Percentiles rank a stretch among this genome's conserved stretches.
phyloP scores from a whole-genome alignment of 2,329 filamentous ascomycete species.

The Verticillium zaregamsianum region DNA sequence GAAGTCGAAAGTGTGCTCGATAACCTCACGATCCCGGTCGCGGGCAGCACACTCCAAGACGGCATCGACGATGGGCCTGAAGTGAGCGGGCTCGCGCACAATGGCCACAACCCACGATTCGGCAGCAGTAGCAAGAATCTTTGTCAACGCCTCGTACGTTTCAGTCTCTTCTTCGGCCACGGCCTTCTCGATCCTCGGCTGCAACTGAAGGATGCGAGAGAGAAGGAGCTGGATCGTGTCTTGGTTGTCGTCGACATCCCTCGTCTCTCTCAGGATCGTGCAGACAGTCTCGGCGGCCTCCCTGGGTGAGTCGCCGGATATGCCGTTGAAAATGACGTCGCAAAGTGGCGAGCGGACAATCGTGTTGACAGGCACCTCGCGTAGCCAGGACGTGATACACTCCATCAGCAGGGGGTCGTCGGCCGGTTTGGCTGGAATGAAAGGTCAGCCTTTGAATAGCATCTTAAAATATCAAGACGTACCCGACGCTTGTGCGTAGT shows the following conservation, averaged over 20 bases:
- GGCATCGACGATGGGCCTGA: conserved; percentile 80
- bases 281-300: conserved; percentile 90
- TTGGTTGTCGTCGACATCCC: conserved; percentile 87
- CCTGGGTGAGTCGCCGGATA: conserved; percentile 72
- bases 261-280: conserved; percentile 85
- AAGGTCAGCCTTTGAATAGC: background rate
- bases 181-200: conserved; percentile 69
- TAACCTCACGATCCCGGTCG: conserved; percentile 85
- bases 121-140: conserved; percentile 87
- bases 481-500: conserved; percentile 91
- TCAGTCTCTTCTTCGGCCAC: conserved; percentile 81
- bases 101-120: conserved; percentile 93
- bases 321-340: conserved; percentile 71
- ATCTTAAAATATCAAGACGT: conserved; percentile 26
- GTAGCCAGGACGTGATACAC: conserved; percentile 94
- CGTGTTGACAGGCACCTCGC: conserved; percentile 80
- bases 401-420: conserved; percentile 89
- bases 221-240: conserved; percentile 78
- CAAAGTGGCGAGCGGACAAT: conserved; percentile 84
- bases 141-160: conserved; percentile 80
- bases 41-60: conserved; percentile 87
- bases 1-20: conserved; percentile 91
- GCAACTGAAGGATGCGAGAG: conserved; percentile 72
- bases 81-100: conserved; percentile 75
- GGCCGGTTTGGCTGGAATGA: conserved; percentile 60